phyloP scores from a whole-genome alignment of 2,329 filamentous ascomycete genomes.

The Colletotrichum sp. region DNA sequence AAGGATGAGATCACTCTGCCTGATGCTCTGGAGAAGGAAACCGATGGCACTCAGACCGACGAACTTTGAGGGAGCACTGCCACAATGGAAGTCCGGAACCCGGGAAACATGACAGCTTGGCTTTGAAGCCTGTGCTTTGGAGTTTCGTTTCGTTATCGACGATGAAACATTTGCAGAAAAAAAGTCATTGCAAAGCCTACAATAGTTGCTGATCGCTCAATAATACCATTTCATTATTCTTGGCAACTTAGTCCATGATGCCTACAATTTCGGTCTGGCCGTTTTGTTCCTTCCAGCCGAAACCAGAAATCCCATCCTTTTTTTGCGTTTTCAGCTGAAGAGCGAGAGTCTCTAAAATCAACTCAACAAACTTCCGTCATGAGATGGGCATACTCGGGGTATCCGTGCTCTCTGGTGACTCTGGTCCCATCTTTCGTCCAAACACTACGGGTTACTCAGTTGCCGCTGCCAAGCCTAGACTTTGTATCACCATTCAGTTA shows the following conservation, averaged over 20 bases:
- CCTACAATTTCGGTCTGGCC: not conserved
- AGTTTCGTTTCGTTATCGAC: not conserved
- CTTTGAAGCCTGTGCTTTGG: not conserved
- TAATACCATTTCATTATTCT: not conserved
- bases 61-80: constrained; percentile 8
- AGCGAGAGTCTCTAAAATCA: not conserved
- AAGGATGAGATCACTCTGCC: constrained; percentile 57
- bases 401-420: not conserved
- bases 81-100: not conserved
- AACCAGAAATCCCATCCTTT: not conserved
- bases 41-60: not conserved
- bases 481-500: constrained; percentile 5
- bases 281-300: not conserved
- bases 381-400: not conserved
- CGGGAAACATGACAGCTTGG: not conserved
- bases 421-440: not conserved
- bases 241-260: not conserved
- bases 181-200: not conserved
- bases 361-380: not conserved
- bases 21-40: not conserved
- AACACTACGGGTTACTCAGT: constrained; percentile 9
- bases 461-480: not conserved
- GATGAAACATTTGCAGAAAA: not conserved
- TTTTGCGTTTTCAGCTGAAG: not conserved
- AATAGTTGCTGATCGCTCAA: not conserved